Percentiles rank a stretch among this genome's conserved stretches.
Evolutionary conservation across 2,329 filamentous ascomycete genomes (phyloP).

Genomic region (Cladophialophora yegresii): DNA sequence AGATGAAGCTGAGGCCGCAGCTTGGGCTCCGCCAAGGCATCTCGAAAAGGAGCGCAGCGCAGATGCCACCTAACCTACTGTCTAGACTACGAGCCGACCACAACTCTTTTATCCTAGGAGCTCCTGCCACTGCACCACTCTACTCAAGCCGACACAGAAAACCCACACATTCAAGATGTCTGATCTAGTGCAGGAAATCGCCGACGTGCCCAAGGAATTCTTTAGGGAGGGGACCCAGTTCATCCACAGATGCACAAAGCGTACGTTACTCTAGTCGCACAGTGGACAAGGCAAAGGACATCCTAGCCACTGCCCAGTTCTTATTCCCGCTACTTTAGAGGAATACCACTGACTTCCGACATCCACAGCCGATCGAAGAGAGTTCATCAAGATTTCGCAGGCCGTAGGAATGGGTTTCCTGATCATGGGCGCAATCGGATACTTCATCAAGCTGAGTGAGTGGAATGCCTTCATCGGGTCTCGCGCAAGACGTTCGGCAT

Average conservation of each 20-base stretch:
- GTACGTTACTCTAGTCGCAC: conserved; percentile 41
- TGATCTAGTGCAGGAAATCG: conserved; percentile 62
- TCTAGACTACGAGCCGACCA: neutral
- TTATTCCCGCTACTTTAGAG: neutral
- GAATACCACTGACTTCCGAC: neutral
- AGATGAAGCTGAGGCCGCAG: neutral
- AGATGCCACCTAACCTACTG: neutral
- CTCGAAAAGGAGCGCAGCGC: neutral
- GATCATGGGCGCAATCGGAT: conserved; percentile 62
- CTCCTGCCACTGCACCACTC: neutral
- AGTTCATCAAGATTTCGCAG: conserved; percentile 64
- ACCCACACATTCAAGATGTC: conserved; percentile 45
- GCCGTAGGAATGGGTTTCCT: conserved; percentile 62
- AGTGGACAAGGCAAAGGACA: neutral
- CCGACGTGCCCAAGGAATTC: conserved; percentile 60
- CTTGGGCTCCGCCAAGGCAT: conserved; percentile 1
- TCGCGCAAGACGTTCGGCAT: neutral
- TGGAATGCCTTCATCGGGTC: conserved; percentile 20
- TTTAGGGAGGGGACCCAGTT: conserved; percentile 54
- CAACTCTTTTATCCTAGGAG: neutral
- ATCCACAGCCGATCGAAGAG: conserved; percentile 57
- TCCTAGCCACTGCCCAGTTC: neutral
- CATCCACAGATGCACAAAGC: conserved; percentile 53
- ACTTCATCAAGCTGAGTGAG: conserved; percentile 62
- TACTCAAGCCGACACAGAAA: neutral